A percentile compares a stretch with the other conserved stretches of the same genome.
These are phyloP conservation scores for Colletotrichum liriopes DNA, from an alignment of 2,329 filamentous ascomycete genomes.

Conservation along the genomic window DNA sequence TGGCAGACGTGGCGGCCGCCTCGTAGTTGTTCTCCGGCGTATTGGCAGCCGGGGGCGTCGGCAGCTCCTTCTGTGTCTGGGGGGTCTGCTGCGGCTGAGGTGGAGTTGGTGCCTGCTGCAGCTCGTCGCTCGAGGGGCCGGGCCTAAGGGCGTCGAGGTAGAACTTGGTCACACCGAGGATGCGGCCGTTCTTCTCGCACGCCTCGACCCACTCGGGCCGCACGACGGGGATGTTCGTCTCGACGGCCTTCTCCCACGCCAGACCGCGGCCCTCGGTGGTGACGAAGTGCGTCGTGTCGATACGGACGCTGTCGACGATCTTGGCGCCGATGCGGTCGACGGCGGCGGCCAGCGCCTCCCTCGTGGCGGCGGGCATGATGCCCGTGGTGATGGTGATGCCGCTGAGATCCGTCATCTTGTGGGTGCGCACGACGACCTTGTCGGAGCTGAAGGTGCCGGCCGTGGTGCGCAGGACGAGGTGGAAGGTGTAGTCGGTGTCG, in stretches of 20 bases:
- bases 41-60: conserved; percentile 46
- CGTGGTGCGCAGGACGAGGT: conserved; percentile 90
- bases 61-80: conserved; percentile 53
- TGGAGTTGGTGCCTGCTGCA: conserved; percentile 47
- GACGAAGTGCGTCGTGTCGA: conserved; percentile 98
- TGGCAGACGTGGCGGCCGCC: conserved; percentile 39
- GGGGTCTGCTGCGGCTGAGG: conserved; percentile 44
- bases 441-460: conserved; percentile 91
- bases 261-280: conserved; percentile 93
- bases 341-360: conserved; percentile 81
- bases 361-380: conserved; percentile 80
- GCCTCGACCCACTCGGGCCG: conserved; percentile 97
- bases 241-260: conserved; percentile 95
- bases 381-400: conserved; percentile 96
- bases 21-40: conserved; percentile 48
- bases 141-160: conserved; percentile 86
- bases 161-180: conserved; percentile 95
- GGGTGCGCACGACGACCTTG: conserved; percentile 87
- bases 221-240: conserved; percentile 98
- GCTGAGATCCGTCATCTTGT: conserved; percentile 98
- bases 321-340: conserved; percentile 93
- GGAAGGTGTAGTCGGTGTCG: conserved; percentile 96
- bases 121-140: conserved; percentile 56
- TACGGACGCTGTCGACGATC: conserved; percentile 89
- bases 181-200: conserved; percentile 93